Evolutionary conservation across 1,284 basidiomycete genomes (phyloP), one percentile per base, ranked within the genome.

Genomic region (Malassezia dermatis): DNA sequence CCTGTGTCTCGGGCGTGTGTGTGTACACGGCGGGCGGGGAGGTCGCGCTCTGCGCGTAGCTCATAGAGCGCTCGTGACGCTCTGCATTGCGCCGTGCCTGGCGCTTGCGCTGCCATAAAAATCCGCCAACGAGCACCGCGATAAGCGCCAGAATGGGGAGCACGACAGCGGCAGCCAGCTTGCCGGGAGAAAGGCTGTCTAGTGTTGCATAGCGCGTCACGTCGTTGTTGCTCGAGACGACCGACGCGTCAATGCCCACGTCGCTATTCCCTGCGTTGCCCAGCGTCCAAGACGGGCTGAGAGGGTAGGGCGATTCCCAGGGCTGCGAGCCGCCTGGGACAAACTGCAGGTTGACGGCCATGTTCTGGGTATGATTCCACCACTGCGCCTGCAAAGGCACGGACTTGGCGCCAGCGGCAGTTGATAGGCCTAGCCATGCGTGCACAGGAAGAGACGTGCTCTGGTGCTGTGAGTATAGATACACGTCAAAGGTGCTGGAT

Each of bases 291-390:
- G 59, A 63, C 21, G 62, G 66, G 30, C 71, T 69, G 48, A 67
- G 62, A 12, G 71, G 69, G 53, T 67, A 67, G 43, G 54, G 43
- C 11, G 66, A 62, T 54, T 73, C 67, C 71, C 71, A 74, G 10
- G 69, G 67, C 62, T 74, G 61, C 31, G 68, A 69, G 52, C 71
- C 70, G 5, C 60, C 53, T 7, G 63, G 64, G 31, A 74, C 70
- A 50, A 73, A 67, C 65, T 74, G 72, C 60, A 74, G 57, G 52
- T 61, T 67, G 47, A 69, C 59, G n/a, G 45, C 49, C 23, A 63
- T 58, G 35, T 51, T 52, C 13, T 51, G 51, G 46, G 53, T 59
- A 23, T 56, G 58, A 55, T 56, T 66, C 66, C 71, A 73, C 68
- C 68, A 72, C 17, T 58, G 47, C 35, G 69, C 63, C 37, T 63